phyloP scores from a whole-genome alignment of 495 filamentous ascomycete species.

The Pseudotulostoma volvatum region DNA sequence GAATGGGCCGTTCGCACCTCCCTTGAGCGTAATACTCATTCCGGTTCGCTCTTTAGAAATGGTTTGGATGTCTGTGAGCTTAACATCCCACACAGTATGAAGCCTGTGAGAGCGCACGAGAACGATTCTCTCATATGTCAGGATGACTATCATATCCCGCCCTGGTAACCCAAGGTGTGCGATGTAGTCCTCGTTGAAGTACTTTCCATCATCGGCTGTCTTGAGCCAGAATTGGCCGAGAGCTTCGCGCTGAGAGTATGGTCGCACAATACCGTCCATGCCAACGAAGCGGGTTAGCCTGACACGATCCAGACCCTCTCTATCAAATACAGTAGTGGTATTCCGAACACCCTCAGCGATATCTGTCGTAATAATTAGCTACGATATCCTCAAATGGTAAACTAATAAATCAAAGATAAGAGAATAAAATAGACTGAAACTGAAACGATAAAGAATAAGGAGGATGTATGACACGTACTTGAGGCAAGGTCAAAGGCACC shows the following conservation, averaged over 20 bases:
- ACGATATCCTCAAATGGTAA: too few relatives aligned
- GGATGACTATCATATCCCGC: conserved; percentile 85
- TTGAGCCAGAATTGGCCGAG: conserved; percentile 98
- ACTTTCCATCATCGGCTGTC: conserved; percentile 89
- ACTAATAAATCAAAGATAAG: too few relatives aligned
- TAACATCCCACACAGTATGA: conserved; percentile 85
- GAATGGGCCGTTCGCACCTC: conserved; percentile 85
- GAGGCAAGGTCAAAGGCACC: conserved; percentile 93
- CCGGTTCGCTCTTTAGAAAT: conserved; percentile 94
- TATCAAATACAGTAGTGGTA: conserved; percentile 95
- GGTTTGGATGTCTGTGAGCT: conserved; percentile 87
- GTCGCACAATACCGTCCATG: conserved; percentile 80
- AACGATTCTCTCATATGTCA: conserved; percentile 86
- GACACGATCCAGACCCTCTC: conserved; percentile 83
- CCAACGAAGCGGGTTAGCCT: conserved; percentile 83
- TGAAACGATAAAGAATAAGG: too few relatives aligned
- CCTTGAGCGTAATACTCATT: conserved; percentile 72
- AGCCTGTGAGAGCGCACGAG: conserved; percentile 73
- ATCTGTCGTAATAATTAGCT: conserved; percentile 28
- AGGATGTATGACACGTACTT: conserved; percentile 25
- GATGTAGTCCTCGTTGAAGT: conserved; percentile 94
- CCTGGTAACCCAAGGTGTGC: conserved; percentile 83
- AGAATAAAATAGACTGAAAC: too few relatives aligned
- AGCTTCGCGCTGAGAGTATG: conserved; percentile 89
- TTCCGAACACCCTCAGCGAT: conserved; percentile 94